phyloP scores from a whole-genome alignment of 1,139 yeast genomes.

The Hyphopichia khmerensis region DNA sequence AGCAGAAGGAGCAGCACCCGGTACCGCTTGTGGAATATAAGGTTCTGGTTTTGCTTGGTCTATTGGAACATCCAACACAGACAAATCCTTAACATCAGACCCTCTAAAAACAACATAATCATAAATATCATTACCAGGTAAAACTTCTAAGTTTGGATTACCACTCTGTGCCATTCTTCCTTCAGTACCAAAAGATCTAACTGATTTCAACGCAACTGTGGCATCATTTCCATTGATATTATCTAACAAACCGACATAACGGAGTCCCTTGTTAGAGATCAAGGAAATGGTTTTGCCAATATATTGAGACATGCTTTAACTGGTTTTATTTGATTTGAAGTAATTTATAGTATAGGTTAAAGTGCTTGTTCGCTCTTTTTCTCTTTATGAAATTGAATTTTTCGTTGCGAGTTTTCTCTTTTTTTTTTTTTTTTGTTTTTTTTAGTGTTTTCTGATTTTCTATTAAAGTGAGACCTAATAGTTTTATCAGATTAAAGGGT shows the following conservation, averaged over 20 bases:
- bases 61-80: conserved; percentile 70
- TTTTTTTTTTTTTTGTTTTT: not conserved
- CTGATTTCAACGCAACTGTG: conserved; percentile 81
- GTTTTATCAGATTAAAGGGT: too few species aligned
- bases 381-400: not conserved
- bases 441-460: not conserved
- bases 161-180: conserved; percentile 66
- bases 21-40: conserved; percentile 10
- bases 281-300: conserved; percentile 91
- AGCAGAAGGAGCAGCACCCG: conserved; percentile 12
- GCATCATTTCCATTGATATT: conserved; percentile 89
- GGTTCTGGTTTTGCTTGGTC: conserved; percentile 50
- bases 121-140: conserved; percentile 70
- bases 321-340: not conserved
- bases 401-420: not conserved
- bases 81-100: conserved; percentile 86
- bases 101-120: conserved; percentile 88
- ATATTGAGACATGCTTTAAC: conserved; percentile 68
- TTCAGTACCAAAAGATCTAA: conserved; percentile 89
- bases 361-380: not conserved
- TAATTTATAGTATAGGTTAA: not conserved
- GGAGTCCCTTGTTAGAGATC: conserved; percentile 82
- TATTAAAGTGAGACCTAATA: not conserved
- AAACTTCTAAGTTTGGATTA: conserved; percentile 69
- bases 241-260: conserved; percentile 85